Conservation (phyloP, 2,329 filamentous ascomycete species). For the Tolypocladium guangdongense region DNA sequence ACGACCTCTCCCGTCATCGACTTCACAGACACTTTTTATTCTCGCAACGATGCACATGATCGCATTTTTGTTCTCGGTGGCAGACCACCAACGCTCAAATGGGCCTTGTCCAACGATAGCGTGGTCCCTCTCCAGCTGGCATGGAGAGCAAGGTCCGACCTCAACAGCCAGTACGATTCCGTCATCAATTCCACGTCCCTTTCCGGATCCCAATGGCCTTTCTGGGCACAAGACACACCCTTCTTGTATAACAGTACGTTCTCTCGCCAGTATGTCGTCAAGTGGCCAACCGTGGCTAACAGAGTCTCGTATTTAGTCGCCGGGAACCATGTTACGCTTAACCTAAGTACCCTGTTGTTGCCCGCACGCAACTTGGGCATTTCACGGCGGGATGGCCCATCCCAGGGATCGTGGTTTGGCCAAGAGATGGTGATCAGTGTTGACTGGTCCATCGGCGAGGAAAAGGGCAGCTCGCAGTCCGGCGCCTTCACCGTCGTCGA, state of each 20-base stretch:
- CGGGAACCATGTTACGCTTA: background rate
- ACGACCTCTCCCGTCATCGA: background rate
- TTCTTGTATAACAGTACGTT: background rate
- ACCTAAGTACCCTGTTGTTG: background rate
- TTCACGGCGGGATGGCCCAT: background rate
- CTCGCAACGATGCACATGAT: too few species aligned
- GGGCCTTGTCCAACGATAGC: background rate
- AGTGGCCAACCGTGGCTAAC: background rate
- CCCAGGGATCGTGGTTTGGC: background rate
- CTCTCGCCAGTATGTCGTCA: background rate
- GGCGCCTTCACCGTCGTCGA: conserved; percentile 9
- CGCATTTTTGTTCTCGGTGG: background rate
- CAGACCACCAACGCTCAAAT: background rate
- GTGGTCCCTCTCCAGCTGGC: background rate
- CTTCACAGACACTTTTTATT: background rate
- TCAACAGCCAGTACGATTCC: background rate
- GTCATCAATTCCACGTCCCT: background rate
- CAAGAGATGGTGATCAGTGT: conserved; percentile 3
- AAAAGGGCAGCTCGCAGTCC: conserved; percentile 4
- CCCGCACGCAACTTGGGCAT: background rate
- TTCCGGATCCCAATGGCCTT: too few species aligned
- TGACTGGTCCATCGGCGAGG: conserved; percentile 3
- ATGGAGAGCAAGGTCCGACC: background rate
- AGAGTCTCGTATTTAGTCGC: background rate
- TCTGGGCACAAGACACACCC: too few species aligned